These are phyloP conservation scores for Achlya hypogyna DNA, from an alignment of 352 stramenopile genomes.

Conservation along the genomic window DNA sequence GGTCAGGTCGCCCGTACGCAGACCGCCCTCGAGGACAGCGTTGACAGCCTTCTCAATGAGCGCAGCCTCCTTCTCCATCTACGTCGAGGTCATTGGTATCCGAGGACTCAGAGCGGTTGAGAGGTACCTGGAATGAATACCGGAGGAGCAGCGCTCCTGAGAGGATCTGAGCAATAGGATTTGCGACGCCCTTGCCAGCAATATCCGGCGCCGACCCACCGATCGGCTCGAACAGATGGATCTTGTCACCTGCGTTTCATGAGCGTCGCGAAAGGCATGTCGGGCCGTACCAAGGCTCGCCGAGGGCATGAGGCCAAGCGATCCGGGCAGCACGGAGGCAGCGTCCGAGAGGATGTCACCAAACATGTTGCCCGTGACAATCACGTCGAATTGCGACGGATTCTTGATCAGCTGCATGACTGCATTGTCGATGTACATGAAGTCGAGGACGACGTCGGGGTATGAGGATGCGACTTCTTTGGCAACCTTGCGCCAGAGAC, in stretches of 20 bases:
- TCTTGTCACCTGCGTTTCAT: conserved; percentile 34
- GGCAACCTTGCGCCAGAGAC: conserved; percentile 87
- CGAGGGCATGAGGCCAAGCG: conserved; percentile 97
- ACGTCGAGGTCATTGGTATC: no score
- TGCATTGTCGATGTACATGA: conserved; percentile 99
- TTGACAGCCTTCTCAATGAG: conserved; percentile 78
- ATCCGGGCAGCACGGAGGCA: conserved; percentile 95
- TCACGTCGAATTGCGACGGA: conserved; percentile 98
- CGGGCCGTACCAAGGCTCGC: conserved; percentile 78
- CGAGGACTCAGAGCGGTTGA: background rate
- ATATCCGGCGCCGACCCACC: conserved; percentile 98
- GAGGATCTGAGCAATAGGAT: conserved; percentile 97
- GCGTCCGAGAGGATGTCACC: conserved; percentile 98
- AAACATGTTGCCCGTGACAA: conserved; percentile 99
- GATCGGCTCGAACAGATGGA: conserved; percentile 97
- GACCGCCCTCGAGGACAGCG: conserved; percentile 67
- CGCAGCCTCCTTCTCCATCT: conserved; percentile 65
- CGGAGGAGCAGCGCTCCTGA: conserved; percentile 95
- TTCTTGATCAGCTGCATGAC: conserved; percentile 98
- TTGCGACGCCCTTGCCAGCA: conserved; percentile 93
- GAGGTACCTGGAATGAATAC: conserved; percentile 80
- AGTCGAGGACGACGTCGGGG: conserved; percentile 90
- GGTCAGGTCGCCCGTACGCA: conserved; percentile 81
- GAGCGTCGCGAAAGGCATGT: background rate
- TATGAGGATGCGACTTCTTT: conserved; percentile 88